Base-by-base conservation (phyloP, 768 basidiomycete genomes). In the Rhizopogon roseolus region DNA sequence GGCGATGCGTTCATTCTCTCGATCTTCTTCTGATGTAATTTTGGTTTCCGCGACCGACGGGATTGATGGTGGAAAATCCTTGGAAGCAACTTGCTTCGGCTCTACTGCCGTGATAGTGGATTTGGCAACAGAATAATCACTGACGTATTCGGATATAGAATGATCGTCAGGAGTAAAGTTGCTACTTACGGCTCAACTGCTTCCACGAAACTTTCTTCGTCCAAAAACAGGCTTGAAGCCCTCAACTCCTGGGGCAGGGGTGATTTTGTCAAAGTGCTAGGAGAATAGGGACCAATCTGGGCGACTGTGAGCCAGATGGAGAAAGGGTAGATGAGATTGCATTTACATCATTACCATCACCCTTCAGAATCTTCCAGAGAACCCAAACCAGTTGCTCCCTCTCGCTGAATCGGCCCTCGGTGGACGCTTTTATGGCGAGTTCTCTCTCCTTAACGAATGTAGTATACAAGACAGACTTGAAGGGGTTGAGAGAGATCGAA, bases 351-450 rank as follows among this genome's bases (percentile, higher is more conserved):
- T 82, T 84, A 17, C 89, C 89, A 64, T 90, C 88, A 50, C 89
- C 90, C 66, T 82, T 88, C 52, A 91, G 71, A 53, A 91, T 87
- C 71, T 91, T 91, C 88, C 88, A 91, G 55, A 91, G 73, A 41
- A 91, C 89, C 88, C 89, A 91, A 38, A 90, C 86, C 46, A 91
- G 72, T 62, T 89, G 89, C 63, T 90, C 88, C 65, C 82, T 88
- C 49, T 76, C 75, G 53, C 81, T 76, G 54, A 76, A 75, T 27
- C 79, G 76, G 51, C 73, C 74, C 34, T 73, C 65, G 8, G 62
- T 73, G n/a, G 84, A 72, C 49, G 81, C 65, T 48, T 64, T 70
- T 46, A 79, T 71, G 19, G 88, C 86, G 61, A 75, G 72, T 60
- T 82, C 81, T 60, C 86, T 75, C 71, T 91, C 89, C 64, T 77